Conservation (phyloP, 805 yeast species). For the Starmera dryadoides region DNA sequence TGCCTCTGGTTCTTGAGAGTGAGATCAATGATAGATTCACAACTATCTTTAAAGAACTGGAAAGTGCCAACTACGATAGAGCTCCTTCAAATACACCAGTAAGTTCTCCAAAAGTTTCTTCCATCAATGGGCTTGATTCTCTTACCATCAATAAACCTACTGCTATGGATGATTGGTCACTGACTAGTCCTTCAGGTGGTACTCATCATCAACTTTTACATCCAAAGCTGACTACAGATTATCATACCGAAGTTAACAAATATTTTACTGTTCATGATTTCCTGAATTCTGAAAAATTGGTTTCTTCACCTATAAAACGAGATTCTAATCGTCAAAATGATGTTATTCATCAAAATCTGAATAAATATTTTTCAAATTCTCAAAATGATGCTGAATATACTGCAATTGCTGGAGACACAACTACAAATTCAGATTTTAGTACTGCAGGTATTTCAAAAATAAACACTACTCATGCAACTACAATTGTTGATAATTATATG, state of each 20-base stretch:
- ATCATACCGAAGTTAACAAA: neutral
- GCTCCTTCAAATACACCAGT: conserved; percentile 1
- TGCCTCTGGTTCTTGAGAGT: neutral
- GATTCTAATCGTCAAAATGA: neutral
- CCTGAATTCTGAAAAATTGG: neutral
- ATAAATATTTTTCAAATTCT: too few species aligned
- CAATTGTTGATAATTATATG: neutral
- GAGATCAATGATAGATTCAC: neutral
- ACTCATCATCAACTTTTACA: neutral
- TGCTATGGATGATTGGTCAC: neutral
- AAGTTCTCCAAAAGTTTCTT: neutral
- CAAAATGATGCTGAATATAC: neutral
- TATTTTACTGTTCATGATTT: neutral
- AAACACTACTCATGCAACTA: neutral
- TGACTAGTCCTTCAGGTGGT: neutral
- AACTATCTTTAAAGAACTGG: neutral
- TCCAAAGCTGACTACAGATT: neutral
- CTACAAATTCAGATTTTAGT: neutral
- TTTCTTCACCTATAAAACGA: neutral
- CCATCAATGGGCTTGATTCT: neutral
- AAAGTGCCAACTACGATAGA: neutral
- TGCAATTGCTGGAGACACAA: neutral
- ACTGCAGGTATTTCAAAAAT: neutral
- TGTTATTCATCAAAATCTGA: neutral
- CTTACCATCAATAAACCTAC: neutral